Evolutionary conservation across 176 grass and related monocot species (phyloP).

Genomic region (maize (Zea mays)): DNA sequence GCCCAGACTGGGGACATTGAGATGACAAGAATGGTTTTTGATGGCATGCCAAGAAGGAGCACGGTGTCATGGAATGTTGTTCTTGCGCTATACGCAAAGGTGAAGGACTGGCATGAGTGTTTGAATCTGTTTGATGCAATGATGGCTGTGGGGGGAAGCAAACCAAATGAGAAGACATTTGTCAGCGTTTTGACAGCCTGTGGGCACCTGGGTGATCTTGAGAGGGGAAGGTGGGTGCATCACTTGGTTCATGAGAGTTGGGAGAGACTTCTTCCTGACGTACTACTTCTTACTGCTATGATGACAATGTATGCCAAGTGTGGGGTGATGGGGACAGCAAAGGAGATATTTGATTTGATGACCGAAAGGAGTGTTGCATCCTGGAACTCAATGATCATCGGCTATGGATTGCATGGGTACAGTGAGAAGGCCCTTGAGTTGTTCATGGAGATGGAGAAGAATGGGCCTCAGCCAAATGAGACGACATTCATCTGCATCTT

Average conservation of each 20-base stretch:
- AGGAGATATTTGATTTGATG: slow-evolving; percentile 60
- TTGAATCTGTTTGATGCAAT: slow-evolving; percentile 54
- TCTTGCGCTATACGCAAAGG: slow-evolving; percentile 48
- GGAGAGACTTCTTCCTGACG: slow-evolving; percentile 43
- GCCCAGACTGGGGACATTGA: slow-evolving; percentile 4
- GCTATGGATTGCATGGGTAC: slow-evolving; percentile 60
- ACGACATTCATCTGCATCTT: slow-evolving; percentile 60
- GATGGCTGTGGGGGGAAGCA: slow-evolving; percentile 17
- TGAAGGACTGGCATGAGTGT: slow-evolving; percentile 59
- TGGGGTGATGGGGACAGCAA: slow-evolving; percentile 47
- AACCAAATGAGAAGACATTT: slow-evolving; percentile 57
- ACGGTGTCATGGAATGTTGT: slow-evolving; percentile 56
- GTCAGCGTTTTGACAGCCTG: slow-evolving; percentile 62
- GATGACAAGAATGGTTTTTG: slow-evolving; percentile 36
- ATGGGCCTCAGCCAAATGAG: slow-evolving; percentile 45
- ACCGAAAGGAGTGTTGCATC: slow-evolving; percentile 42
- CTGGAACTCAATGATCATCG: slow-evolving; percentile 78
- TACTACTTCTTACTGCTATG: slow-evolving; percentile 55
- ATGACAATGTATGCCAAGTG: slow-evolving; percentile 71
- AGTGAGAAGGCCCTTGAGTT: slow-evolving; percentile 55
- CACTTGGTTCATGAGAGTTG: slow-evolving; percentile 30
- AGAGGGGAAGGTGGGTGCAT: slow-evolving; percentile 59
- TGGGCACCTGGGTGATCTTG: slow-evolving; percentile 52
- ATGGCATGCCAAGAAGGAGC: slow-evolving; percentile 53
- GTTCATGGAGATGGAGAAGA: slow-evolving; percentile 68